Evolutionary conservation across 1,284 basidiomycete species (phyloP).

Genomic region (Sporisorium exsertum): DNA sequence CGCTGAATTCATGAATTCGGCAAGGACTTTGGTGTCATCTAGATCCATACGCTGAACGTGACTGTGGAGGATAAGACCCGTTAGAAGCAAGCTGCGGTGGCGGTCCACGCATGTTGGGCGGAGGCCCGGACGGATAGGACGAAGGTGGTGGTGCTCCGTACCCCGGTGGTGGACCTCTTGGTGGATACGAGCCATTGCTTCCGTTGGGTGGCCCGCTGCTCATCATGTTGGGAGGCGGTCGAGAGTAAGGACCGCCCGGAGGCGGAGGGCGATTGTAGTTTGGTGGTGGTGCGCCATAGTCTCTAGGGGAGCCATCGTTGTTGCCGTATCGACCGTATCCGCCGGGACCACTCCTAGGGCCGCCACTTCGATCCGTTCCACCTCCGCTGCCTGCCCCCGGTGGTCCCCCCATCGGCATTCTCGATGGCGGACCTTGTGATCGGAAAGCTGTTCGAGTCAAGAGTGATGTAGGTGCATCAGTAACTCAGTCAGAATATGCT

Average conservation of each 20-base stretch:
- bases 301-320: conserved; percentile 21
- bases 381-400: conserved; percentile 10
- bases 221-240: conserved; percentile 46
- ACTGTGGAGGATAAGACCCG: conserved; percentile 22
- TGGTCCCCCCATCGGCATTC: conserved; percentile 15
- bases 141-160: conserved; percentile 33
- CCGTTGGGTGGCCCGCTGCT: conserved; percentile 13
- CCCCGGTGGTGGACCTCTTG: conserved; percentile 42
- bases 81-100: conserved; percentile 23
- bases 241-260: conserved; percentile 31
- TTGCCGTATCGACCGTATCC: conserved; percentile 30
- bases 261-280: conserved; percentile 43
- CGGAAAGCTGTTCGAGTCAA: conserved; percentile 24
- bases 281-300: conserved; percentile 27
- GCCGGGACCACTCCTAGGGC: conserved; percentile 10
- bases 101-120: conserved; percentile 37
- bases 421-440: conserved; percentile 32
- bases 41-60: conserved; percentile 30
- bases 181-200: conserved; percentile 26
- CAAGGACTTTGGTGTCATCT: conserved; percentile 8
- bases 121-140: conserved; percentile 24
- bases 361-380: conserved; percentile 13
- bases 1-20: not conserved
- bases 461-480: not conserved
- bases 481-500: not conserved